A percentile compares a stretch with the other conserved stretches of the same genome.
Conservation (phyloP, 352 stramenopile species). For the Lagenidium giganteum region DNA sequence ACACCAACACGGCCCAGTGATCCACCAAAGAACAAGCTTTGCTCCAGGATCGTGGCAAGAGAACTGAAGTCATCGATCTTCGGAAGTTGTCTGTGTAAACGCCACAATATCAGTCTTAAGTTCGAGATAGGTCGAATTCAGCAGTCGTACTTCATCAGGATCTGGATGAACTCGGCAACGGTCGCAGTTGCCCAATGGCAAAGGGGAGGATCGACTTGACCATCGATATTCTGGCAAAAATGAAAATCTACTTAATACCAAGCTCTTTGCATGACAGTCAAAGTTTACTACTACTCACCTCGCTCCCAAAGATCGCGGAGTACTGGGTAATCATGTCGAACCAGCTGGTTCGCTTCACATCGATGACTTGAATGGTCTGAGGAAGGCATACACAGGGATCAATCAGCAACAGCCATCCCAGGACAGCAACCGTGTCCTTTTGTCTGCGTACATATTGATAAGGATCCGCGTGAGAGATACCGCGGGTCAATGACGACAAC, state of each 20-base stretch:
- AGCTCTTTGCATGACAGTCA: background rate
- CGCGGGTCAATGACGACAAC: constrained; percentile 56
- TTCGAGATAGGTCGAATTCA: background rate
- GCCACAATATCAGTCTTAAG: background rate
- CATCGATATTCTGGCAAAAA: constrained; percentile 42
- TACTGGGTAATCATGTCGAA: constrained; percentile 91
- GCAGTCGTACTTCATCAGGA: constrained; percentile 62
- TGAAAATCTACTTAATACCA: background rate
- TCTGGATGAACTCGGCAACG: constrained; percentile 75
- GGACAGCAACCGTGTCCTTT: background rate
- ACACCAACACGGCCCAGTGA: constrained; percentile 78
- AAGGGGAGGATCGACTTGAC: constrained; percentile 75
- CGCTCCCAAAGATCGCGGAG: constrained; percentile 85
- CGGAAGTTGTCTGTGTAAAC: constrained; percentile 56
- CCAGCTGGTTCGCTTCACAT: constrained; percentile 85
- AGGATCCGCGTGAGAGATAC: constrained; percentile 49
- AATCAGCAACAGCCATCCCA: background rate
- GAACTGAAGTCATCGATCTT: constrained; percentile 84
- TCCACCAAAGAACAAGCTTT: constrained; percentile 81
- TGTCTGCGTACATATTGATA: constrained; percentile 86
- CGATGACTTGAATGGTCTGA: constrained; percentile 82
- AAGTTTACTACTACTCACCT: constrained; percentile 22
- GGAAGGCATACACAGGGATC: background rate
- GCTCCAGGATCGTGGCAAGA: constrained; percentile 73
- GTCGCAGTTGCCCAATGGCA: constrained; percentile 78